phyloP scores from a whole-genome alignment of 1,284 basidiomycete species.

The Ceratobasidium theobromae region DNA sequence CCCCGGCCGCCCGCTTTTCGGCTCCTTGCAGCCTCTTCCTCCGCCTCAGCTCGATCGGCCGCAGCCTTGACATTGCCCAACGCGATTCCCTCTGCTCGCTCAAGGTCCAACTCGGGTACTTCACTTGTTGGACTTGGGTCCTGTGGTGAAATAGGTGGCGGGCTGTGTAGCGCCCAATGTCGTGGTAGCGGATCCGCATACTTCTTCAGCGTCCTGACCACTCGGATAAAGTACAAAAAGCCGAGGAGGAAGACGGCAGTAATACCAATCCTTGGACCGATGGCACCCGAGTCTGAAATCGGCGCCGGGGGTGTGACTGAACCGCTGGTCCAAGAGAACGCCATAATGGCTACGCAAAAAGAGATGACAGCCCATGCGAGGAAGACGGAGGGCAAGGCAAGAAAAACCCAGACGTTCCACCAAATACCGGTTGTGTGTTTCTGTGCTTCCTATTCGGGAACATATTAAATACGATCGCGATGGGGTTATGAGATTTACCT shows the following conservation, averaged over 20 bases:
- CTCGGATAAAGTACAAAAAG: slow-evolving; percentile 60
- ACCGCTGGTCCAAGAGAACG: slow-evolving; percentile 67
- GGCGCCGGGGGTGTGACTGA: slow-evolving; percentile 1
- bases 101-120: slow-evolving; percentile 1
- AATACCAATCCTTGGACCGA: slow-evolving; percentile 59
- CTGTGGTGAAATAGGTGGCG: not conserved
- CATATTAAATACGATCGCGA: not conserved
- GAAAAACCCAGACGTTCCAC: slow-evolving; percentile 80
- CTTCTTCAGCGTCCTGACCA: slow-evolving; percentile 60
- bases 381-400: slow-evolving; percentile 73
- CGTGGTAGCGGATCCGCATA: slow-evolving; percentile 47
- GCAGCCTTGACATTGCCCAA: slow-evolving; percentile 27
- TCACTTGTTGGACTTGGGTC: not conserved
- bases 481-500: slow-evolving; percentile 49
- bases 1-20: slow-evolving; percentile 13
- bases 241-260: slow-evolving; percentile 60
- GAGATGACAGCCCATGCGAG: slow-evolving; percentile 70
- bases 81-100: slow-evolving; percentile 14
- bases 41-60: slow-evolving; percentile 15
- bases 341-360: slow-evolving; percentile 66
- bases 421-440: slow-evolving; percentile 62
- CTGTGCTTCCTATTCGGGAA: slow-evolving; percentile 59
- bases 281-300: slow-evolving; percentile 32
- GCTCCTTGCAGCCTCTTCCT: not conserved
- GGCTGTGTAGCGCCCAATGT: slow-evolving; percentile 24